Conservation (phyloP, 345 rosid species). For the Acer yangbiense region DNA sequence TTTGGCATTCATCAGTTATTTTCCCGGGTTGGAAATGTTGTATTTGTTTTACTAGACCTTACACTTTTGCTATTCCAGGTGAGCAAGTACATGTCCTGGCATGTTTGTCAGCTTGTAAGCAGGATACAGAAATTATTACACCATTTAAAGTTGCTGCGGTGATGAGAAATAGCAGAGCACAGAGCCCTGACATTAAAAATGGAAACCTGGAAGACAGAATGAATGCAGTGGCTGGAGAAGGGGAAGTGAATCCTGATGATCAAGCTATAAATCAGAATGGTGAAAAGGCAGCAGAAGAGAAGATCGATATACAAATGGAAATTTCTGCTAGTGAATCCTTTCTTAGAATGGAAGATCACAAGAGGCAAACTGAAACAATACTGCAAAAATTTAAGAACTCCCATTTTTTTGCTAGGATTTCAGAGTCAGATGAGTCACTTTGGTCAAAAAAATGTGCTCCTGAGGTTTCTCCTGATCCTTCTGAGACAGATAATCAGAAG, state of each 20-base stretch:
- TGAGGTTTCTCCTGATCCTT: slow-evolving; percentile 32
- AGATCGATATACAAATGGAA: slow-evolving; percentile 50
- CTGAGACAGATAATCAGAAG: slow-evolving; percentile 37
- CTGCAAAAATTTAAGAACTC: slow-evolving; percentile 86
- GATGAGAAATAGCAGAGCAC: slow-evolving; percentile 72
- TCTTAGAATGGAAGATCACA: slow-evolving; percentile 85
- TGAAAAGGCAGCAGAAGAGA: slow-evolving; percentile 50
- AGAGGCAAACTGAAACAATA: slow-evolving; percentile 66
- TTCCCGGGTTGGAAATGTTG: neutral
- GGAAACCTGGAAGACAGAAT: slow-evolving; percentile 46
- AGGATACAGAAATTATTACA: slow-evolving; percentile 81
- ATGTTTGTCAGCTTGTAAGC: slow-evolving; percentile 79
- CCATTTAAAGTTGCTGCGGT: slow-evolving; percentile 94
- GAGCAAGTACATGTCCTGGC: slow-evolving; percentile 90
- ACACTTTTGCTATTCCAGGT: slow-evolving; percentile 52
- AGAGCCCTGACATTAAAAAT: slow-evolving; percentile 49
- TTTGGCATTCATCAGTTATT: slow-evolving; percentile 11
- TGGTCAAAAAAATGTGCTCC: slow-evolving; percentile 73
- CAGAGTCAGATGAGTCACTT: slow-evolving; percentile 79
- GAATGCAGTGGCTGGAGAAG: slow-evolving; percentile 41
- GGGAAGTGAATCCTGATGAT: slow-evolving; percentile 41
- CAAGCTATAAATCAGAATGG: slow-evolving; percentile 49
- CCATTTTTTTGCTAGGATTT: slow-evolving; percentile 92
- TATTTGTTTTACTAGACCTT: slow-evolving; percentile 15
- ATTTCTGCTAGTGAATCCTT: slow-evolving; percentile 79